Conservation (phyloP, 345 rosid species). For the Gynandropsis gynandra region DNA sequence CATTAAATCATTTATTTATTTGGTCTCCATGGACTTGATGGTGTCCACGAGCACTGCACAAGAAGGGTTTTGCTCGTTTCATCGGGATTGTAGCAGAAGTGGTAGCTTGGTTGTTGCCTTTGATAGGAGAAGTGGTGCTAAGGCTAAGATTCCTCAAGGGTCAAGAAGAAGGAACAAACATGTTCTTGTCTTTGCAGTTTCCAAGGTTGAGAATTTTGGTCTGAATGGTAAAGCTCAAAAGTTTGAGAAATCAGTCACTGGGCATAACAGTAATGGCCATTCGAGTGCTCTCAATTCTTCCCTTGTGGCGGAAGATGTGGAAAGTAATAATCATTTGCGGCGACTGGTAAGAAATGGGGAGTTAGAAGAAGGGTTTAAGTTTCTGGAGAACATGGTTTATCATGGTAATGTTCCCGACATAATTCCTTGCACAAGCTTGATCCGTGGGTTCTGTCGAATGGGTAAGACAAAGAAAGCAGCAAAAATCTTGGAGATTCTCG, state of each 20-base stretch:
- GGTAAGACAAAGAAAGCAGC: slow-evolving; percentile 66
- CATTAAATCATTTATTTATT: slow-evolving; percentile 3
- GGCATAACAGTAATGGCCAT: slow-evolving; percentile 25
- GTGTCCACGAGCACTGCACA: slow-evolving; percentile 42
- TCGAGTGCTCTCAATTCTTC: slow-evolving; percentile 29
- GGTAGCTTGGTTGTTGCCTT: slow-evolving; percentile 21
- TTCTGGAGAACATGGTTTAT: slow-evolving; percentile 70
- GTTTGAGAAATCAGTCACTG: slow-evolving; percentile 29
- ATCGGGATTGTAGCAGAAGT: slow-evolving; percentile 28
- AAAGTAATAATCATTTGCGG: slow-evolving; percentile 54
- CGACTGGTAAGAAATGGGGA: slow-evolving; percentile 54
- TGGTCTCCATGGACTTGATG: slow-evolving; percentile 42
- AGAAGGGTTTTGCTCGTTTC: slow-evolving; percentile 54
- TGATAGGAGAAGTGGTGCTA: slow-evolving; percentile 22
- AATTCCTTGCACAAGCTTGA: slow-evolving; percentile 64
- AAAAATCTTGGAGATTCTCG: slow-evolving; percentile 65
- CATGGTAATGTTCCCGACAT: slow-evolving; percentile 69
- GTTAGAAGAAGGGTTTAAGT: slow-evolving; percentile 55
- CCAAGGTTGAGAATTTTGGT: slow-evolving; percentile 37
- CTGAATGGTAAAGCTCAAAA: slow-evolving; percentile 38
- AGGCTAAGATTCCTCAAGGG: slow-evolving; percentile 21
- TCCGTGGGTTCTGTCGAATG: slow-evolving; percentile 67
- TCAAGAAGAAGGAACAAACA: slow-evolving; percentile 32
- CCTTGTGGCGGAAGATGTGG: slow-evolving; percentile 42
- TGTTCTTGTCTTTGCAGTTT: slow-evolving; percentile 35